Conservation (phyloP, 495 filamentous ascomycete species). For the Tuber calosporum region DNA sequence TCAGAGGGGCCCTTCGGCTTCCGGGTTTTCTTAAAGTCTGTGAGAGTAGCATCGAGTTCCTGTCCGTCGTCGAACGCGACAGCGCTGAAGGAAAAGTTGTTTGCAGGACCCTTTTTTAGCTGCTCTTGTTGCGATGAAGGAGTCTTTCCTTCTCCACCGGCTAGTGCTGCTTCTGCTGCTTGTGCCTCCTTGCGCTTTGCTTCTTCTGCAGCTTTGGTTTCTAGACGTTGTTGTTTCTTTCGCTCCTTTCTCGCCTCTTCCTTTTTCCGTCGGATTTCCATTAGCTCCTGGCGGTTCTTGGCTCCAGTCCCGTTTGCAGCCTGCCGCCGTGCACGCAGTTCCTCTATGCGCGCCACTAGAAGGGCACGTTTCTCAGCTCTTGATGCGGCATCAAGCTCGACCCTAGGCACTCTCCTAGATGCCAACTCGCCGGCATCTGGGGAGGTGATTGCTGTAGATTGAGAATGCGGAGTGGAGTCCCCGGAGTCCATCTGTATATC, state of each 20-base stretch:
- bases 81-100: conserved; percentile 78
- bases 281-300: conserved; percentile 74
- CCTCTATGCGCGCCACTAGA: conserved; percentile 70
- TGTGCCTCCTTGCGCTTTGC: conserved; percentile 58
- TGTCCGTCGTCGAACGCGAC: conserved; percentile 81
- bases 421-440: conserved; percentile 37
- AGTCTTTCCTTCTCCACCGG: background rate
- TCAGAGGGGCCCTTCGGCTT: conserved; percentile 74
- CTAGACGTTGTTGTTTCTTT: conserved; percentile 70
- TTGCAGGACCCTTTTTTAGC: conserved; percentile 36
- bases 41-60: conserved; percentile 59
- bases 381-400: conserved; percentile 58
- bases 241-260: conserved; percentile 74
- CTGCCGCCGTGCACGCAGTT: conserved; percentile 70
- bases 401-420: conserved; percentile 65
- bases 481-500: conserved; percentile 35
- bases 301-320: conserved; percentile 74
- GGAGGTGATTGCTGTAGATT: conserved; percentile 40
- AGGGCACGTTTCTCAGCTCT: conserved; percentile 59
- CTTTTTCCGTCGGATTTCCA: conserved; percentile 80
- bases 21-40: conserved; percentile 49
- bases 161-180: conserved; percentile 15
- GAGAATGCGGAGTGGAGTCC: conserved; percentile 43
- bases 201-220: conserved; percentile 69
- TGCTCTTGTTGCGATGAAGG: background rate